Evolutionary conservation across 2,329 filamentous ascomycete genomes (phyloP).

Genomic region (Hypoxylon sp.): DNA sequence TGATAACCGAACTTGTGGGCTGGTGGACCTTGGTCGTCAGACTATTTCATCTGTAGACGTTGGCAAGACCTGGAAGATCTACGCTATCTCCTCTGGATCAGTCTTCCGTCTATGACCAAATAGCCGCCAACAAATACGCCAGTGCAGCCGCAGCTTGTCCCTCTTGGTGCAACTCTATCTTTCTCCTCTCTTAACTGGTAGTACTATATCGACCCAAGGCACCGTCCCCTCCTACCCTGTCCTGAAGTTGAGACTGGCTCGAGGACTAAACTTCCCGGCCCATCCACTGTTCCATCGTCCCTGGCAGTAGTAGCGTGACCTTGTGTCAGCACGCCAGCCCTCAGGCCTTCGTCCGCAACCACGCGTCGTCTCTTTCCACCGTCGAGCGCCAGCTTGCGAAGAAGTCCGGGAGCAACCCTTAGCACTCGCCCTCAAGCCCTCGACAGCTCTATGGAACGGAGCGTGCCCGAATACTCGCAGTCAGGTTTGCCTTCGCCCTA

Average conservation of each 20-base stretch:
- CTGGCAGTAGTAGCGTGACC: slow-evolving; percentile 52
- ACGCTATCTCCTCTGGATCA: slow-evolving; percentile 52
- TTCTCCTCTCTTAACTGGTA: slow-evolving; percentile 50
- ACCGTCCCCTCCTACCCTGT: slow-evolving; percentile 48
- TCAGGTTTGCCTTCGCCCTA: slow-evolving; percentile 86
- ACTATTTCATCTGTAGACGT: slow-evolving; percentile 49
- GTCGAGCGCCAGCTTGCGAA: slow-evolving; percentile 48
- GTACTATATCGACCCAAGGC: slow-evolving; percentile 47
- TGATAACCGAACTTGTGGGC: slow-evolving; percentile 45
- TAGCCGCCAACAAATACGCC: slow-evolving; percentile 56
- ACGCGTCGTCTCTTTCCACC: slow-evolving; percentile 49
- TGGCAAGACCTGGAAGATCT: slow-evolving; percentile 48
- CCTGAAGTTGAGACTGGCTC: slow-evolving; percentile 50
- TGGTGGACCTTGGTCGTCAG: slow-evolving; percentile 47
- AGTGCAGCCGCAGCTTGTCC: slow-evolving; percentile 52
- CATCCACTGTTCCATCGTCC: slow-evolving; percentile 45
- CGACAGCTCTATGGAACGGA: slow-evolving; percentile 67
- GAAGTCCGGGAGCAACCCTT: slow-evolving; percentile 49
- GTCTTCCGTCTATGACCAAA: slow-evolving; percentile 48
- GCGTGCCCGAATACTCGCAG: slow-evolving; percentile 83
- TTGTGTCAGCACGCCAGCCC: slow-evolving; percentile 51
- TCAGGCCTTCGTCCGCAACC: slow-evolving; percentile 51
- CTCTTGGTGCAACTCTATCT: slow-evolving; percentile 52
- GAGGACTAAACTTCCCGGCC: slow-evolving; percentile 52
- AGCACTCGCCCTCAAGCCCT: slow-evolving; percentile 49